Evolutionary conservation across 257 asterid genomes (phyloP), one percentile per base, ranked within the genome.

Genomic region (Nicotiana knightiana): DNA sequence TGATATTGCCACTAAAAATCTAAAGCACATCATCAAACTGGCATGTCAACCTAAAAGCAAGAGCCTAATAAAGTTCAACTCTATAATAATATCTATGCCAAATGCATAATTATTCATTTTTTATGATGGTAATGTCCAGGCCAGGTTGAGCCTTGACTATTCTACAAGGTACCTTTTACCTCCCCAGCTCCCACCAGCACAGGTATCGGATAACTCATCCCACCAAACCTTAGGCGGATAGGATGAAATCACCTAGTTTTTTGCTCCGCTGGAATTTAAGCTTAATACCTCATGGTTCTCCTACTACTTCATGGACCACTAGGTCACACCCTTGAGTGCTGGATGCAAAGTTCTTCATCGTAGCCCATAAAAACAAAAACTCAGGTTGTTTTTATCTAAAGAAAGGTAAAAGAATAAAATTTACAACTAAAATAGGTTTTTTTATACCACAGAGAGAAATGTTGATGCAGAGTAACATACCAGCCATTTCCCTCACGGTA

Each of bases 401-500:
- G 11, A 26, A 57, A 18, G 17, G 37, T 39, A 6, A 15, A 32
- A 76, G 48, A 32, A 9, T 16, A 5, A 9, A 65, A 67, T 5
- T 5, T 24, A 71, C 79, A 48, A n/a, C 65, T 28, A 59, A 59
- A 59, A 59, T n/a, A 59, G 65, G 65, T 55, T 54, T 3, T 15
- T 54, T 54, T 70, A 18, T 37, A 17, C 11, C 51, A 43, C 51
- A 64, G 10, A 68, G 84, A 59, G 18, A 67, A 81, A 73, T 48
- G 80, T 75, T n/a, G 51, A 75, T 61, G 62, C 28, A 11, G 57
- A 9, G 76, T 33, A 10, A 62, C 33, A 33, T 88, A 96, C 99
- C 99, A 94, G 90, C 92, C 92, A 87, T 92, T 86, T 88, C 94
- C 99, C 84, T 94, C 88, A 30, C 93, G 94, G 82, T 84, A 90